These are phyloP conservation scores for Hordeum pubiflorum DNA, from an alignment of 202 grass and related monocot species.

Conservation along the genomic window DNA sequence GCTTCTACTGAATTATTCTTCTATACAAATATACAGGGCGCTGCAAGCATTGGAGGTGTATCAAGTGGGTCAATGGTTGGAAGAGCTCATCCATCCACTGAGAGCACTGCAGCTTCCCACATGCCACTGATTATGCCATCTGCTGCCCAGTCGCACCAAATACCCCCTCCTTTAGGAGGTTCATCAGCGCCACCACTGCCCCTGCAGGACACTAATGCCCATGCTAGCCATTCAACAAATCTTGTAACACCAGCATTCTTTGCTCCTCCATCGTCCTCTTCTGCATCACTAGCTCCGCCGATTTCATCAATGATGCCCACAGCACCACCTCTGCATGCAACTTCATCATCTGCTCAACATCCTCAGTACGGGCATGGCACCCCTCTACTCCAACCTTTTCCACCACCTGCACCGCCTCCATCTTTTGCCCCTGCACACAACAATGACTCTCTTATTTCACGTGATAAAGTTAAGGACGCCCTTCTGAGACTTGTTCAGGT, in stretches of 20 bases:
- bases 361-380: conserved; percentile 40
- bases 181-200: conserved; percentile 45
- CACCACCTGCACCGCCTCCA: conserved; percentile 57
- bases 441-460: conserved; percentile 44
- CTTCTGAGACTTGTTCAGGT: conserved; percentile 83
- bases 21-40: conserved; percentile 36
- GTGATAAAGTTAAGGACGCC: conserved; percentile 72
- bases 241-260: conserved; percentile 72
- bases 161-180: conserved; percentile 25
- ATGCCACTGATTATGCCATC: conserved; percentile 23
- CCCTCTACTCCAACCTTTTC: conserved; percentile 70
- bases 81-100: conserved; percentile 25
- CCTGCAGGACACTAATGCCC: conserved; percentile 25
- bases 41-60: conserved; percentile 41
- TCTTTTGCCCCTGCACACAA: conserved; percentile 48
- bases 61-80: conserved; percentile 38
- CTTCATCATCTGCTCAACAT: conserved; percentile 23
- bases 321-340: conserved; percentile 40
- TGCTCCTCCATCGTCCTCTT: conserved; percentile 49
- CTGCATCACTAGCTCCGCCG: conserved; percentile 23
- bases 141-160: conserved; percentile 20
- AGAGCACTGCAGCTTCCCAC: conserved; percentile 32
- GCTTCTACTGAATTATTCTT: neutral
- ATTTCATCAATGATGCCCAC: conserved; percentile 46
- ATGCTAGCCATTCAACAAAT: conserved; percentile 29